Base-by-base conservation (phyloP, 176 grass and related monocot genomes). In the Echinochloa phyllopogon region DNA sequence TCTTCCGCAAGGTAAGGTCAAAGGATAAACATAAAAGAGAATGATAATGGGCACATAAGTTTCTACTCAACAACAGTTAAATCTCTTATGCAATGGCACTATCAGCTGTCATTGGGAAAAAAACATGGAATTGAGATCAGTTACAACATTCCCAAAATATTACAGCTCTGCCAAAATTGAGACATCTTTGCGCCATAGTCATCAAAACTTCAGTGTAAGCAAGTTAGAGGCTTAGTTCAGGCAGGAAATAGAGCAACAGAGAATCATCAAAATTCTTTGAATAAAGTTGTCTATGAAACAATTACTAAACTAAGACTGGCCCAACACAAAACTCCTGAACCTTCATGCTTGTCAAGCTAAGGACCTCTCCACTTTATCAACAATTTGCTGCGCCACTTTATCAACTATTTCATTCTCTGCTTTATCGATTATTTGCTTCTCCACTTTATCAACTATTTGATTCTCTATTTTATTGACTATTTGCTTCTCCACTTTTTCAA, bases 381-480 rank as follows among this genome's bases (percentile, higher is more conserved):
- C 41, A 24, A 44, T 45, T 70, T 72, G 5, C n/a, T 25, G 47
- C 11, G n/a, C 41, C n/a, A 25, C 69, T 72, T 48, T 8, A 49
- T 29, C 44, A 29, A 29, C 43, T 18, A 50, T 73, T 33, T 18
- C 6, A 39, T 76, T 75, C 29, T 74, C 78, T 71, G 48, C 76
- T 61, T 68, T 77, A 65, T 92, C 73, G 65, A 90, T 59, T 77
- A 98, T 80, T 89, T 72, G 21, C 16, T 60, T 81, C 23, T 59
- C n/a, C 44, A 27, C 25, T 51, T 72, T 49, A 24, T 49, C 14
- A 27, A 69, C 40, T 69, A 42, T 23, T 69, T 69, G 1, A 18
- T n/a, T 69, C 9, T 40, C 65, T 18, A n/a, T 39, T 69, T 69
- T 5, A n/a, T 23, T 20, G 43, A n/a, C 40, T 44, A 69, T 44